A percentile compares a stretch with the other conserved stretches of the same genome.
These are phyloP conservation scores for Gyromitra esculenta DNA, from an alignment of 2,329 filamentous ascomycete species.

Conservation along the genomic window DNA sequence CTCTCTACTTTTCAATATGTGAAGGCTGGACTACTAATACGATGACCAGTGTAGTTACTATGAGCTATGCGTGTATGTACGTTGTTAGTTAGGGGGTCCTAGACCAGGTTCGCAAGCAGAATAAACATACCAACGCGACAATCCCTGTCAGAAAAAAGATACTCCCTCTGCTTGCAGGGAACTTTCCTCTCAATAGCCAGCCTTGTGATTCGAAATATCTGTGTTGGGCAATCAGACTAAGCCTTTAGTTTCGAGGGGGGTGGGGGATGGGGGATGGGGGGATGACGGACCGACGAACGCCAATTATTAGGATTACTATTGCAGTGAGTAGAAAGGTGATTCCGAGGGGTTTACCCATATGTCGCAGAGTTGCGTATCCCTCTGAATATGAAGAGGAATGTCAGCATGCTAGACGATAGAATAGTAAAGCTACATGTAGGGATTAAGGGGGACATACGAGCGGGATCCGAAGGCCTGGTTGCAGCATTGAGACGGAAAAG, in stretches of 20 bases:
- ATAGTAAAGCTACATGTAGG: not conserved
- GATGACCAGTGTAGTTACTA: slow-evolving; percentile 70
- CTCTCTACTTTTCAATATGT: slow-evolving; percentile 16
- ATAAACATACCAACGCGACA: slow-evolving; percentile 60
- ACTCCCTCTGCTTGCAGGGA: slow-evolving; percentile 79
- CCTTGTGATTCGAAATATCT: slow-evolving; percentile 78
- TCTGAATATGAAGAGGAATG: not conserved
- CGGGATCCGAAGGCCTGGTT: slow-evolving; percentile 60
- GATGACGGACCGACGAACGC: slow-evolving; percentile 70
- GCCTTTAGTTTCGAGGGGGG: not conserved
- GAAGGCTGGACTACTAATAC: slow-evolving; percentile 67
- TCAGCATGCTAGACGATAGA: slow-evolving; percentile 4
- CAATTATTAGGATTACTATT: slow-evolving; percentile 77
- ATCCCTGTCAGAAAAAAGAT: slow-evolving; percentile 75
- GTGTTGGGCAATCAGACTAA: not conserved
- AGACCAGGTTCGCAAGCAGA: not conserved
- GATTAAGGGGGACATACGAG: slow-evolving; percentile 46
- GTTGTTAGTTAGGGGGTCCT: slow-evolving; percentile 18
- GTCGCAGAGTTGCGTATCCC: slow-evolving; percentile 65
- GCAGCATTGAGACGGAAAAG: slow-evolving; percentile 83
- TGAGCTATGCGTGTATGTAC: slow-evolving; percentile 63
- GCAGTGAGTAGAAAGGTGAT: slow-evolving; percentile 79
- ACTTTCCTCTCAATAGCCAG: slow-evolving; percentile 82
- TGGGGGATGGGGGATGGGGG: too few species aligned
- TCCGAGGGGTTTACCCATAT: slow-evolving; percentile 77